phyloP scores from a whole-genome alignment of 2,329 filamentous ascomycete genomes.

The Diaporthe nobilis region DNA sequence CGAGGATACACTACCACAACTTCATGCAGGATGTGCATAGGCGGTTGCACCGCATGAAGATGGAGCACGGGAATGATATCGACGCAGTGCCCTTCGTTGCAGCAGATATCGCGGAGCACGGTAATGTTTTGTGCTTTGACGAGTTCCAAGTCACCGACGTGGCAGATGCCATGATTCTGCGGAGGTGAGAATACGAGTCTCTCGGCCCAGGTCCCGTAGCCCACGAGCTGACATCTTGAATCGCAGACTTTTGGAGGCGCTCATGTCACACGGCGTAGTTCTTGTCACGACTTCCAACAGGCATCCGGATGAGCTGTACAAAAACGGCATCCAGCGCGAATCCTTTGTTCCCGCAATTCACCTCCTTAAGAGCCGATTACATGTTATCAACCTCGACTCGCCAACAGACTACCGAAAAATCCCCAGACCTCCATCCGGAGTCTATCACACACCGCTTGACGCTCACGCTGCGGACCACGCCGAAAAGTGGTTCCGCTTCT shows the following conservation, averaged over 20 bases:
- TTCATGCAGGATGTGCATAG: slow-evolving; percentile 99
- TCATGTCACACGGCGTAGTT: slow-evolving; percentile 98
- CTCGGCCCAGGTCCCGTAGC: background rate
- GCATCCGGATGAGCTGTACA: slow-evolving; percentile 97
- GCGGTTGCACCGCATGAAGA: slow-evolving; percentile 90
- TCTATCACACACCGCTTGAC: slow-evolving; percentile 93
- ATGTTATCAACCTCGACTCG: slow-evolving; percentile 95
- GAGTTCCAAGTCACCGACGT: slow-evolving; percentile 99
- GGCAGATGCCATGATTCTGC: slow-evolving; percentile 97
- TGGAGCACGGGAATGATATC: slow-evolving; percentile 88
- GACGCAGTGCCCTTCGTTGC: slow-evolving; percentile 94
- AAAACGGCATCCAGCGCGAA: slow-evolving; percentile 96
- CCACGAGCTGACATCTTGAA: background rate
- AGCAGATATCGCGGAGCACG: slow-evolving; percentile 89
- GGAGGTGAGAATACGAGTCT: slow-evolving; percentile 64
- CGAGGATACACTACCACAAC: slow-evolving; percentile 97
- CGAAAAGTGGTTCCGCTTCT: slow-evolving; percentile 94
- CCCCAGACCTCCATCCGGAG: slow-evolving; percentile 89
- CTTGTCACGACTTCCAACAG: slow-evolving; percentile 96
- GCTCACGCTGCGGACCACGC: slow-evolving; percentile 83
- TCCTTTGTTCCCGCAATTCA: slow-evolving; percentile 97
- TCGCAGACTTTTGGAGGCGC: slow-evolving; percentile 80
- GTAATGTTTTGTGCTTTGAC: slow-evolving; percentile 94
- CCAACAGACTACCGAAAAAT: slow-evolving; percentile 98
- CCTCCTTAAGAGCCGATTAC: slow-evolving; percentile 85